These are phyloP conservation scores for Neurospora cerealis DNA, from an alignment of 495 filamentous ascomycete genomes.

Conservation along the genomic window DNA sequence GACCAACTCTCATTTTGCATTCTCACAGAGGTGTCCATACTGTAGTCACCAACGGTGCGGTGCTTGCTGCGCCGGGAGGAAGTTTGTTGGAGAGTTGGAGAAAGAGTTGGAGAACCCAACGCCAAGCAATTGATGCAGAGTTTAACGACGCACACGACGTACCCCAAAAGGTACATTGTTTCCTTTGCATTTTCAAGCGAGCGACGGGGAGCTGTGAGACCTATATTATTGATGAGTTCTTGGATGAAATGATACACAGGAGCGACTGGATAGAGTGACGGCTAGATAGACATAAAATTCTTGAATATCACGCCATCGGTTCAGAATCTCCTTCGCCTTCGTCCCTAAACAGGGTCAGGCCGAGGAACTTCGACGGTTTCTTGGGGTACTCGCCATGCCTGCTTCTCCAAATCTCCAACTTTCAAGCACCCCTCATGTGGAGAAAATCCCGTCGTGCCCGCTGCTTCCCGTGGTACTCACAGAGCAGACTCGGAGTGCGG, in stretches of 20 bases:
- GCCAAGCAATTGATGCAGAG: background rate
- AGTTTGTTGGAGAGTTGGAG: background rate
- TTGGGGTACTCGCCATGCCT: background rate
- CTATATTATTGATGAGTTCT: background rate
- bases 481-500: background rate
- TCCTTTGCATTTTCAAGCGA: background rate
- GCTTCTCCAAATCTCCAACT: background rate
- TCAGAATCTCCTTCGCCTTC: too few species aligned
- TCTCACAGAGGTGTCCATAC: background rate
- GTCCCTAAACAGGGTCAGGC: too few species aligned
- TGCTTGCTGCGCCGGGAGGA: background rate
- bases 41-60: background rate
- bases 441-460: background rate
- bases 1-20: background rate
- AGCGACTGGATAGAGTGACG: background rate
- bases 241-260: background rate
- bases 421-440: background rate
- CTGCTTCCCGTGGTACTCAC: background rate
- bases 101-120: background rate
- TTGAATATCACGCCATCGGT: too few species aligned
- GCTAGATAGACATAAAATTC: background rate
- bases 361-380: background rate
- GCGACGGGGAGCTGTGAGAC: background rate
- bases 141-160: background rate
- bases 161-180: background rate